Conservation (phyloP, 2,329 filamentous ascomycete species). For the Fusarium musae region DNA sequence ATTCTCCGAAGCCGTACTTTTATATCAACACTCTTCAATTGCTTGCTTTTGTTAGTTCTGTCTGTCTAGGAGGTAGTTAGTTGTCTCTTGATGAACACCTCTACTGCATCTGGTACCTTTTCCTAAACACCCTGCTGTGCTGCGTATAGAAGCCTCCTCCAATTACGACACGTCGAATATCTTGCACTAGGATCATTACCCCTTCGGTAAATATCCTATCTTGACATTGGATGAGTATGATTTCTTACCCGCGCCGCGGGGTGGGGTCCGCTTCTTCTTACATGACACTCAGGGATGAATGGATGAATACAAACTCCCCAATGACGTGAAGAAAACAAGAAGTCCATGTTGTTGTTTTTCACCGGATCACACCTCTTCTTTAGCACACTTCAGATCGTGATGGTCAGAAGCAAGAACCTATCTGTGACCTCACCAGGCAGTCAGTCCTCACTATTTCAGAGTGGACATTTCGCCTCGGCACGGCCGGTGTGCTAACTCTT, state of each 20-base stretch:
- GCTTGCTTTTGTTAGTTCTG: not conserved
- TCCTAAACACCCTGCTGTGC: not conserved
- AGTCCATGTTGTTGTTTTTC: constrained; percentile 13
- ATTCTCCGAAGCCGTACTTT: constrained; percentile 19
- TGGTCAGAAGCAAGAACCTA: not conserved
- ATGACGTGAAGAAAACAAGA: not conserved
- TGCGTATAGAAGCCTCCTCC: not conserved
- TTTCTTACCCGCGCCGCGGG: constrained; percentile 13
- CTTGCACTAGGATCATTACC: constrained; percentile 27
- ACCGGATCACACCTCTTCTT: constrained; percentile 13
- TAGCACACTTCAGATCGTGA: not conserved
- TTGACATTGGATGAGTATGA: constrained; percentile 22
- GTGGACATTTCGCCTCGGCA: constrained; percentile 18
- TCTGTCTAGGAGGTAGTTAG: not conserved
- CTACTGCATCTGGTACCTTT: constrained; percentile 2
- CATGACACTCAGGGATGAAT: constrained; percentile 27
- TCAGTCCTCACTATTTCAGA: not conserved
- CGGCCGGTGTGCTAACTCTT: constrained; percentile 12
- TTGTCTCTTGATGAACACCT: not conserved
- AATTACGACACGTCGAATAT: constrained; percentile 19
- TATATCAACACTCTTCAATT: not conserved
- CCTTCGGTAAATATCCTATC: constrained; percentile 30
- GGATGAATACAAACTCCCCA: constrained; percentile 6
- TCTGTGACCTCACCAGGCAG: constrained; percentile 9
- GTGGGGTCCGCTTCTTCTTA: constrained; percentile 30